Evolutionary conservation across 2,329 filamentous ascomycete species (phyloP).

Genomic region (Penicillium sp.): DNA sequence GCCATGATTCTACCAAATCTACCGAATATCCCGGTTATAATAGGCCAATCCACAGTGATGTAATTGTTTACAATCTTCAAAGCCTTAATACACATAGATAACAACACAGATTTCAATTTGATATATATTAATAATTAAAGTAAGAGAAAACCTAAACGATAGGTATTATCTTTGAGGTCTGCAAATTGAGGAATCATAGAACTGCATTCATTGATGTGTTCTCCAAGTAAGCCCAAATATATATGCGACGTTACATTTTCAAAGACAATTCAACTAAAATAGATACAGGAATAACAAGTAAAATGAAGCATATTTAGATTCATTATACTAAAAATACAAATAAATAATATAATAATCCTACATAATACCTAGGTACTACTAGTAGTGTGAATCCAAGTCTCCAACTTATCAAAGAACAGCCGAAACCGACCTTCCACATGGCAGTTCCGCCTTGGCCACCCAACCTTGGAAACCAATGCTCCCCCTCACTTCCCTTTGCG

Average conservation of each 20-base stretch:
- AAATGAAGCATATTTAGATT: too few species aligned
- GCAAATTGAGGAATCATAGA: neutral
- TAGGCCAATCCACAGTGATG: conserved; percentile 1
- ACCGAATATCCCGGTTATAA: neutral
- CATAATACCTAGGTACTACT: too few species aligned
- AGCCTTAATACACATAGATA: neutral
- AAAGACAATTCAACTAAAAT: neutral
- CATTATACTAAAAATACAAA: neutral
- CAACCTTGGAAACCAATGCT: conserved; percentile 12
- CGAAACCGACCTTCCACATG: conserved; percentile 8
- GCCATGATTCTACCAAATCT: neutral
- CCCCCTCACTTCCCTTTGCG: conserved; percentile 16
- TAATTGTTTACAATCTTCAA: neutral
- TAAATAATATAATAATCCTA: neutral
- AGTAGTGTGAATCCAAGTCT: neutral
- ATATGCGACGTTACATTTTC: neutral
- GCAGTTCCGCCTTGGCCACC: conserved; percentile 10
- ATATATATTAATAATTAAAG: neutral
- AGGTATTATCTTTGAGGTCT: neutral
- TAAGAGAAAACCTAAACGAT: neutral
- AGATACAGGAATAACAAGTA: too few species aligned
- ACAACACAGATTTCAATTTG: neutral
- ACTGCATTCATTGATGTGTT: neutral
- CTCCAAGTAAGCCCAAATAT: neutral
- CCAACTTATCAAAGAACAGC: neutral